These are phyloP conservation scores for Dictyostelium brefeldianum DNA, from an alignment of 78 protist species.

Conservation along the genomic window DNA sequence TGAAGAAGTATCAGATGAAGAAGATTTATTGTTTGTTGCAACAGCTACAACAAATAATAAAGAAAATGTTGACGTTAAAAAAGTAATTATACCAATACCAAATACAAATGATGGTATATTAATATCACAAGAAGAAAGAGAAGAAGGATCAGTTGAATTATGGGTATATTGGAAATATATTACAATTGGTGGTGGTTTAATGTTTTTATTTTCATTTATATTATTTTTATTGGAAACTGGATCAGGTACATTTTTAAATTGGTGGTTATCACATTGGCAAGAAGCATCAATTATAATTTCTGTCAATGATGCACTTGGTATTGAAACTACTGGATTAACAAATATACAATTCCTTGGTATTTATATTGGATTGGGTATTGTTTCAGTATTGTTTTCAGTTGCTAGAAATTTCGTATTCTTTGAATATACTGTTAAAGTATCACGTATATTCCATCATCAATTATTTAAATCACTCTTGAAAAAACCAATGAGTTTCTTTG, in stretches of 20 bases:
- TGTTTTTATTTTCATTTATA: not conserved
- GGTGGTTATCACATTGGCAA: slow-evolving; percentile 82
- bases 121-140: slow-evolving; percentile 66
- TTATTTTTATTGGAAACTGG: slow-evolving; percentile 31
- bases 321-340: not conserved
- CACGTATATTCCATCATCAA: slow-evolving; percentile 17
- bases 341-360: slow-evolving; percentile 44
- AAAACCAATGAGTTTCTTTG: slow-evolving; percentile 97
- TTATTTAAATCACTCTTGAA: slow-evolving; percentile 41
- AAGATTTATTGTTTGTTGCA: not conserved
- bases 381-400: slow-evolving; percentile 1
- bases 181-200: slow-evolving; percentile 52
- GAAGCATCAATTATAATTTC: not conserved
- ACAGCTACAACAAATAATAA: not conserved
- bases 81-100: slow-evolving; percentile 30
- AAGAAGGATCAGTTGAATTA: slow-evolving; percentile 69
- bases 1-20: slow-evolving; percentile 35
- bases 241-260: slow-evolving; percentile 20
- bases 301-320: not conserved
- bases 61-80: not conserved
- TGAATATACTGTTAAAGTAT: slow-evolving; percentile 27
- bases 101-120: slow-evolving; percentile 44
- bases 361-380: slow-evolving; percentile 69
- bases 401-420: slow-evolving; percentile 30
- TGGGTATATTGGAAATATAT: slow-evolving; percentile 30